A percentile compares a stretch with the other conserved stretches of the same genome.
These are phyloP conservation scores for Penicillium fimorum DNA, from an alignment of 495 filamentous ascomycete species.

Conservation along the genomic window DNA sequence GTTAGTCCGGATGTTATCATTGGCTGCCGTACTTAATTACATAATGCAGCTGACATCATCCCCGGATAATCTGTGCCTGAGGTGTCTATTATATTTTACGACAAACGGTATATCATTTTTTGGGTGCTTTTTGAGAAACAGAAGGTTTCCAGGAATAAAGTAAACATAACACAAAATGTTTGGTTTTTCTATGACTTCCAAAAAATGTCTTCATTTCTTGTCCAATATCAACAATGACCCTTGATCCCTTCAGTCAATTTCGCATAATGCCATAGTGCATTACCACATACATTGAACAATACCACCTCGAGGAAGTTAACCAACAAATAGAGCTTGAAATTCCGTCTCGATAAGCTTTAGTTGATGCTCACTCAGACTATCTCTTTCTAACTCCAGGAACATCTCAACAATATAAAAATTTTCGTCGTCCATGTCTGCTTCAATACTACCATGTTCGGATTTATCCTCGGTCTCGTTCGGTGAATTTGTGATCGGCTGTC, in stretches of 20 bases:
- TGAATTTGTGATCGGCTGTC: background rate
- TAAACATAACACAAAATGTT: background rate
- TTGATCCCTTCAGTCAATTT: background rate
- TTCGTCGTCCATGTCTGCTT: background rate
- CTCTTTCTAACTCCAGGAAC: background rate
- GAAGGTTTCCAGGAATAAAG: background rate
- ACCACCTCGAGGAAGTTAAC: background rate
- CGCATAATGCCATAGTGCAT: background rate
- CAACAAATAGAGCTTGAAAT: background rate
- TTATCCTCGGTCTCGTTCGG: background rate
- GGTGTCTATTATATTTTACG: background rate
- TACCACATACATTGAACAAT: background rate
- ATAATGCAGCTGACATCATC: slow-evolving; percentile 7
- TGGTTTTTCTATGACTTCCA: background rate
- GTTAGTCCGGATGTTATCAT: slow-evolving; percentile 20
- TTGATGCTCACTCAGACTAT: background rate
- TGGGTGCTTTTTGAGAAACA: background rate
- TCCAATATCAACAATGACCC: background rate
- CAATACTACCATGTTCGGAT: background rate
- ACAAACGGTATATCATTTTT: background rate
- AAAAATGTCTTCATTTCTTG: background rate
- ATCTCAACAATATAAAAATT: background rate
- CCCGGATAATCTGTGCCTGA: background rate
- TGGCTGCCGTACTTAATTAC: slow-evolving; percentile 9
- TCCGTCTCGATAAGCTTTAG: background rate